A percentile compares a stretch with the other conserved stretches of the same genome.
Conservation (phyloP, 2,329 filamentous ascomycete species). For the Arachnopeziza araneosa region DNA sequence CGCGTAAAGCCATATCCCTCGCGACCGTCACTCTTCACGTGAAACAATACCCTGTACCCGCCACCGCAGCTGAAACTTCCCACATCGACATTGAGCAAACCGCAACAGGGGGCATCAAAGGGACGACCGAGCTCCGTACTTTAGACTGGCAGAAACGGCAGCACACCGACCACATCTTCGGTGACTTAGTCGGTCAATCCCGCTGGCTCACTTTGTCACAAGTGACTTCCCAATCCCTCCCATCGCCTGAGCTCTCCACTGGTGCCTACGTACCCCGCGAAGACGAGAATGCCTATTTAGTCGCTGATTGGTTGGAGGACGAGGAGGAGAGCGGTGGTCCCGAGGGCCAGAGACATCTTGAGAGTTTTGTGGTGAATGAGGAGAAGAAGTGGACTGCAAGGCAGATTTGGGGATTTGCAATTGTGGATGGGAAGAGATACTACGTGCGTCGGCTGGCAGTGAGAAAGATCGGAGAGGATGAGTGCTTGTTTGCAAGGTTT, state of each 20-base stretch:
- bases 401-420: constrained; percentile 46
- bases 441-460: constrained; percentile 36
- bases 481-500: background rate
- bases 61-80: background rate
- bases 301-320: constrained; percentile 45
- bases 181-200: constrained; percentile 45
- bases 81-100: constrained; percentile 56
- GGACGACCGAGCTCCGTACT: constrained; percentile 50
- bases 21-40: constrained; percentile 49
- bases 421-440: constrained; percentile 36
- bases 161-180: constrained; percentile 59
- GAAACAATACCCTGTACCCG: constrained; percentile 25
- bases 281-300: constrained; percentile 22
- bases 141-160: constrained; percentile 49
- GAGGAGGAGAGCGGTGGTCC: constrained; percentile 37
- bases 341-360: constrained; percentile 38
- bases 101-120: constrained; percentile 56
- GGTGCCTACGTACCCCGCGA: background rate
- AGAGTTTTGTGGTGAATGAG: constrained; percentile 44
- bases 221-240: constrained; percentile 30
- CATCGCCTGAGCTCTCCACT: constrained; percentile 2
- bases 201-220: constrained; percentile 35
- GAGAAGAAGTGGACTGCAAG: constrained; percentile 47
- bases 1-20: constrained; percentile 52
- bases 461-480: constrained; percentile 29